Conservation (phyloP, 2,329 filamentous ascomycete species). For the Cordyceps cicadae region DNA sequence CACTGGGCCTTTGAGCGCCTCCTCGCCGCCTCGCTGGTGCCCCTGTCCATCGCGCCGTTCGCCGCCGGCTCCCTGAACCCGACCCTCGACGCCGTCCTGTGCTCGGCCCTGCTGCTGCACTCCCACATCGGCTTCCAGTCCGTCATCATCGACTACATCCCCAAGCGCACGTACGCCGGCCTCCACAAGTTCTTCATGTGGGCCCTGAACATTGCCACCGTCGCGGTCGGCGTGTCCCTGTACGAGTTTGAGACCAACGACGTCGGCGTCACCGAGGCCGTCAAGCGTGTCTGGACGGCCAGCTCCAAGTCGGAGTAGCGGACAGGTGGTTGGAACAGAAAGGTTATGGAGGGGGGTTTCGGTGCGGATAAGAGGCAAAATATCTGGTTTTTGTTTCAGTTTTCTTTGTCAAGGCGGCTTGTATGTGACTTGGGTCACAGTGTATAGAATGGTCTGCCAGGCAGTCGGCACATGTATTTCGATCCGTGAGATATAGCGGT, state of each 20-base stretch:
- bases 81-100: conserved; percentile 75
- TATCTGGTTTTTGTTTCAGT: neutral
- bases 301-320: conserved; percentile 27
- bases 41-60: conserved; percentile 84
- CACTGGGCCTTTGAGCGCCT: conserved; percentile 97
- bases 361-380: neutral
- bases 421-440: conserved; percentile 9
- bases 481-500: conserved; percentile 2
- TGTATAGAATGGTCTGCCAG: conserved; percentile 13
- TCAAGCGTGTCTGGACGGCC: conserved; percentile 85
- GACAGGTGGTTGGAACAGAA: neutral
- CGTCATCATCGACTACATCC: conserved; percentile 86
- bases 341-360: neutral
- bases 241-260: conserved; percentile 99
- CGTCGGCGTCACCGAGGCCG: conserved; percentile 81
- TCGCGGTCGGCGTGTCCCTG: conserved; percentile 75
- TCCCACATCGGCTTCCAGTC: conserved; percentile 94
- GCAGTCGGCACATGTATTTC: conserved; percentile 9
- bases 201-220: conserved; percentile 69
- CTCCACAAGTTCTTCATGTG: conserved; percentile 62
- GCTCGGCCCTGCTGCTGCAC: conserved; percentile 77
- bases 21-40: conserved; percentile 72
- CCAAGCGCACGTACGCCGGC: conserved; percentile 59
- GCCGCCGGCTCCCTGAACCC: conserved; percentile 88
- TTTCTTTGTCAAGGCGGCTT: conserved; percentile 4